A percentile compares a stretch with the other conserved stretches of the same genome.
Evolutionary conservation across 2,329 filamentous ascomycete species (phyloP).

Genomic region (Colletotrichum tropicale): DNA sequence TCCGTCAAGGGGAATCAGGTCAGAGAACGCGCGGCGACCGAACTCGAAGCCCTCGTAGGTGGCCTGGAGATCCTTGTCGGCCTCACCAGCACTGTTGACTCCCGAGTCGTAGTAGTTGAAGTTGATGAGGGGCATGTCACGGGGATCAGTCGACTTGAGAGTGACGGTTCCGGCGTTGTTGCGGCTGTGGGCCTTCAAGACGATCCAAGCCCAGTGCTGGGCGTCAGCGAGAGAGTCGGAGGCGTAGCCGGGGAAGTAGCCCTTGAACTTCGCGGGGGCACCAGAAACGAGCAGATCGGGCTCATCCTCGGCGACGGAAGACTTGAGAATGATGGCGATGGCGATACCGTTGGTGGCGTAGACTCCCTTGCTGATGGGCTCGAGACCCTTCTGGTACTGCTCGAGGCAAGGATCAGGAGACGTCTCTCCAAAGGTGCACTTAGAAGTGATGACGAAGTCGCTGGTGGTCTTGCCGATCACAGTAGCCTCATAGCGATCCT

Average conservation of each 20-base stretch:
- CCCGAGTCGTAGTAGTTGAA: conserved; percentile 61
- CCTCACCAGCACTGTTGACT: conserved; percentile 46
- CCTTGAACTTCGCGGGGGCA: conserved; percentile 57
- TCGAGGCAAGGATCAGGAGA: conserved; percentile 40
- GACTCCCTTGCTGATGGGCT: conserved; percentile 30
- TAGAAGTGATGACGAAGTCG: conserved; percentile 30
- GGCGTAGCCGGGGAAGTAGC: conserved; percentile 61
- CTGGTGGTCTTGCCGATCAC: conserved; percentile 22
- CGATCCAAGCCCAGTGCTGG: conserved; percentile 43
- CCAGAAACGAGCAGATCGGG: conserved; percentile 62
- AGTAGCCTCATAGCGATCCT: conserved; percentile 44
- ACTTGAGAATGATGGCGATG: conserved; percentile 44
- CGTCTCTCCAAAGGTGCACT: conserved; percentile 34
- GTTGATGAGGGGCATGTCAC: conserved; percentile 66
- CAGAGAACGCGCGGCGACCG: conserved; percentile 37
- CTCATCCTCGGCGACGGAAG: conserved; percentile 41
- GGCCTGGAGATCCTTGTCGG: conserved; percentile 30
- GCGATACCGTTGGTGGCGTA: conserved; percentile 57
- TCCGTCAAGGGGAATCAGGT: neutral
- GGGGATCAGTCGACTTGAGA: conserved; percentile 63
- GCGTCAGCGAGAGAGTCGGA: conserved; percentile 45
- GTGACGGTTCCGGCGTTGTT: conserved; percentile 69
- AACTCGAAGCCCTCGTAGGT: conserved; percentile 39
- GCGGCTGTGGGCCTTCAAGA: conserved; percentile 56
- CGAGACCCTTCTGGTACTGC: conserved; percentile 27